Percentiles rank a stretch among this genome's conserved stretches.
These are phyloP conservation scores for Tricholoma flavovirens DNA, from an alignment of 768 basidiomycete species.

Conservation along the genomic window DNA sequence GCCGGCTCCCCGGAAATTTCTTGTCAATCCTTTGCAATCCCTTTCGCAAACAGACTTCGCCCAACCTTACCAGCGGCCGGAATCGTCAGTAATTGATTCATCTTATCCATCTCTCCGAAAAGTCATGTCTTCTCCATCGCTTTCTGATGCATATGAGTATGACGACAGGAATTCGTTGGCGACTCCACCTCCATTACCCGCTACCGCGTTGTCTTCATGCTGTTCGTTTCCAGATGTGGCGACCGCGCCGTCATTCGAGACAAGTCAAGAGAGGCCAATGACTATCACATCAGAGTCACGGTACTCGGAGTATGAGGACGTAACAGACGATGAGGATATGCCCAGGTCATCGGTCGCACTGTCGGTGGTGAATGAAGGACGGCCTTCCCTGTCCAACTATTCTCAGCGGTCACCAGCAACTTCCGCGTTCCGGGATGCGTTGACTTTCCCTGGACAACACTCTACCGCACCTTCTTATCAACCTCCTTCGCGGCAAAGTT, in stretches of 20 bases:
- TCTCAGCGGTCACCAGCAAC: conserved; percentile 69
- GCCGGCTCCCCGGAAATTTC: conserved; percentile 56
- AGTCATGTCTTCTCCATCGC: conserved; percentile 48
- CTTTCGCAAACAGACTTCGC: conserved; percentile 52
- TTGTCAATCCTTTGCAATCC: conserved; percentile 45
- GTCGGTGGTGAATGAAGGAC: conserved; percentile 38
- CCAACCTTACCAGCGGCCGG: conserved; percentile 11
- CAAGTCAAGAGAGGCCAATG: conserved; percentile 13
- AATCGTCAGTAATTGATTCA: conserved; percentile 6
- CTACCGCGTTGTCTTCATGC: conserved; percentile 24
- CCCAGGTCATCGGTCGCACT: conserved; percentile 45
- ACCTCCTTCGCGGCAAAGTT: conserved; percentile 20
- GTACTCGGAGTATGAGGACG: conserved; percentile 32
- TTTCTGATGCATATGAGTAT: conserved; percentile 39
- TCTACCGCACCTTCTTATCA: conserved; percentile 22
- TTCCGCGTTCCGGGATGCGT: conserved; percentile 72
- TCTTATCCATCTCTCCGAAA: conserved; percentile 31
- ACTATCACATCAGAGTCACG: conserved; percentile 24
- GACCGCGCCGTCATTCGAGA: conserved; percentile 26
- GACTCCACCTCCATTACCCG: conserved; percentile 41
- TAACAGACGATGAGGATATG: conserved; percentile 26
- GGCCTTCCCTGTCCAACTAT: conserved; percentile 61
- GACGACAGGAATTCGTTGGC: conserved; percentile 25
- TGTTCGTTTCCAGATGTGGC: conserved; percentile 11
- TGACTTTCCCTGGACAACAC: conserved; percentile 25